Base-by-base conservation (phyloP, 495 filamentous ascomycete species). In the Penicillium alfredii region DNA sequence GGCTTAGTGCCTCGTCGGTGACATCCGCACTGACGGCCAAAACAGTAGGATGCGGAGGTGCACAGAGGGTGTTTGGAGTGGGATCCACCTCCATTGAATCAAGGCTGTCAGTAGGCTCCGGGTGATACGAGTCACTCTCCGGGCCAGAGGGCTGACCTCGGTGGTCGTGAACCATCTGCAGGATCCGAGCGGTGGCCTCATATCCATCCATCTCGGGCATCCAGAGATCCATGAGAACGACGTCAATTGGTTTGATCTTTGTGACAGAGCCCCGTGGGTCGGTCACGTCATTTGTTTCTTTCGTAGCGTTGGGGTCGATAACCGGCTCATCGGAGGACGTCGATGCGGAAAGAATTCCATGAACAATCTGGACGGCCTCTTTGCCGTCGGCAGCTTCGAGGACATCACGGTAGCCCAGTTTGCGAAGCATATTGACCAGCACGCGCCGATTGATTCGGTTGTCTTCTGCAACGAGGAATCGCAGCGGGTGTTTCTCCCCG, bases 191-290 rank as follows among this genome's bases (percentile, higher is more conserved):
- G 1, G 84, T 77, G 4, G 84, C 84, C 53, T 88, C 78, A 38
- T 85, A 88, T 2, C 85, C 85, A 48, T 89, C 84, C 77, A 87
- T 84, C 38, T 77, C 68, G 2, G 84, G 85, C 84, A 89, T 89
- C 84, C 84, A 89, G 4, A 89, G 70, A 56, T 89, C 84, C 85
- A 89, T 89, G 17, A 88, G 56, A 13, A 89, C 68, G 1, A 83
- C 69, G 51, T 87, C 76, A 40, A 88, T 76, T 4, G 63, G 47
- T 35, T 65, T 71, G 17, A 61, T 30, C 36, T 51, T 60, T 28
- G 51, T 42, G 6, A 12, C 2, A n/a, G 18, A 12, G 14, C n/a
- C 28, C 19, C 25, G n/a, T 33, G 40, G 11, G 19, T 36, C 4
- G 30, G 47, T 37, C 35, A 33, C 21, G 3, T 12, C 33, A 22